These are phyloP conservation scores for Ophiognomonia clavigignenti-juglandacearum DNA, from an alignment of 2,329 filamentous ascomycete genomes.

Conservation along the genomic window DNA sequence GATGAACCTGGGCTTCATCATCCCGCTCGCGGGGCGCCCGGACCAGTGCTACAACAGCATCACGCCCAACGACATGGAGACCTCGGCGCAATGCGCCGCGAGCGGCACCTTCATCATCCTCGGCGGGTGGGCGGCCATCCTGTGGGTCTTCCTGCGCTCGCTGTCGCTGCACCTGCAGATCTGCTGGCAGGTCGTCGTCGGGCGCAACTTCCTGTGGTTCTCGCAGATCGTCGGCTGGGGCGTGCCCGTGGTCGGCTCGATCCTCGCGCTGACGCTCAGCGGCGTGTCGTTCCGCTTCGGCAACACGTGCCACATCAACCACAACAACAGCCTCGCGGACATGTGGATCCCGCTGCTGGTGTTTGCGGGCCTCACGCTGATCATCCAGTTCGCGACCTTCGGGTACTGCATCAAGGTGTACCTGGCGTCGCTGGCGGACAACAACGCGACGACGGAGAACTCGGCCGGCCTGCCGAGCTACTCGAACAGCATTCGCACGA, in stretches of 20 bases:
- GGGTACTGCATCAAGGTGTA: conserved; percentile 95
- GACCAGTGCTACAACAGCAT: conserved; percentile 84
- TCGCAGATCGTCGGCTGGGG: conserved; percentile 80
- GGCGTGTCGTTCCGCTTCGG: conserved; percentile 95
- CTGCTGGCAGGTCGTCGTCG: conserved; percentile 92
- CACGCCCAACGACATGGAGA: conserved; percentile 89
- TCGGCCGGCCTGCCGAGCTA: conserved; percentile 68
- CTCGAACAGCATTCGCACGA: conserved; percentile 67
- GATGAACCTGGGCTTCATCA: conserved; percentile 85
- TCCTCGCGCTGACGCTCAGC: conserved; percentile 73
- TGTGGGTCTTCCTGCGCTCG: conserved; percentile 89
- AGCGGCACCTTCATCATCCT: conserved; percentile 83
- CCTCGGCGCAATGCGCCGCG: conserved; percentile 74
- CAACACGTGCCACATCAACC: conserved; percentile 89
- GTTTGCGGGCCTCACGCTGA: conserved; percentile 68
- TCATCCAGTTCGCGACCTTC: conserved; percentile 82
- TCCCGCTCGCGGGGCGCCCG: conserved; percentile 75
- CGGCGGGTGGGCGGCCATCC: conserved; percentile 76
- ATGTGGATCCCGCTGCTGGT: conserved; percentile 88
- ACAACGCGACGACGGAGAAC: conserved; percentile 62
- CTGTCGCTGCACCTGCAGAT: conserved; percentile 94
- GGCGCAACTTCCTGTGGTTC: conserved; percentile 82
- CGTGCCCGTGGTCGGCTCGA: conserved; percentile 70
- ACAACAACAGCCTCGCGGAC: conserved; percentile 72
- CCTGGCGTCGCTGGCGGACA: conserved; percentile 74